These are phyloP conservation scores for Hemileccinum impolitum DNA, from an alignment of 768 basidiomycete species.

Conservation along the genomic window DNA sequence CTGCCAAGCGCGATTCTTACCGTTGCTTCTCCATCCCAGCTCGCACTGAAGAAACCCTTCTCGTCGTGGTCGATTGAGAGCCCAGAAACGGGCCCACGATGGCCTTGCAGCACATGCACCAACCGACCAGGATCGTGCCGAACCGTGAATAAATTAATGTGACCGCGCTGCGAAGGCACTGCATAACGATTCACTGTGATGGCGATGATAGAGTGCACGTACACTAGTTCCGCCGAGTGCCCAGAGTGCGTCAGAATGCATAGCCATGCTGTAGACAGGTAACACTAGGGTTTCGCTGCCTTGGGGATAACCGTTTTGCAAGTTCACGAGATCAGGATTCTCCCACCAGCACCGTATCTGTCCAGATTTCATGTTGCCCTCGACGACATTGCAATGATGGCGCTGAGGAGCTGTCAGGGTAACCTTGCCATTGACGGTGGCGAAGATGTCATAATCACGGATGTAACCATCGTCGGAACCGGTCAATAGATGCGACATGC, in stretches of 20 bases:
- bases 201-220: conserved; percentile 28
- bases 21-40: conserved; percentile 89
- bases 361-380: conserved; percentile 87
- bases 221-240: conserved; percentile 85
- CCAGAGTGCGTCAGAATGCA: conserved; percentile 95
- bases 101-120: conserved; percentile 61
- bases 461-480: conserved; percentile 94
- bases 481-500: conserved; percentile 85
- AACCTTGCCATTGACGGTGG: conserved; percentile 82
- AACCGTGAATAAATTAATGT: conserved; percentile 89
- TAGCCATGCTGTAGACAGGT: conserved; percentile 86
- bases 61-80: conserved; percentile 79
- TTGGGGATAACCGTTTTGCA: conserved; percentile 25
- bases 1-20: conserved; percentile 44
- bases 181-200: conserved; percentile 17
- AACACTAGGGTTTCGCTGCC: conserved; percentile 53
- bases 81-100: conserved; percentile 82
- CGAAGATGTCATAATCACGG: conserved; percentile 87
- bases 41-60: conserved; percentile 83
- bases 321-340: conserved; percentile 41
- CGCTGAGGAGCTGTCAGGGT: conserved; percentile 87
- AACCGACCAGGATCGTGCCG: conserved; percentile 87
- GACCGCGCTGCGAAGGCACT: conserved; percentile 59
- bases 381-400: conserved; percentile 86
- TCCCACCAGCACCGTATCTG: conserved; percentile 91